Conservation (phyloP, 2,329 filamentous ascomycete genomes). For the Fusarium stilboides region DNA sequence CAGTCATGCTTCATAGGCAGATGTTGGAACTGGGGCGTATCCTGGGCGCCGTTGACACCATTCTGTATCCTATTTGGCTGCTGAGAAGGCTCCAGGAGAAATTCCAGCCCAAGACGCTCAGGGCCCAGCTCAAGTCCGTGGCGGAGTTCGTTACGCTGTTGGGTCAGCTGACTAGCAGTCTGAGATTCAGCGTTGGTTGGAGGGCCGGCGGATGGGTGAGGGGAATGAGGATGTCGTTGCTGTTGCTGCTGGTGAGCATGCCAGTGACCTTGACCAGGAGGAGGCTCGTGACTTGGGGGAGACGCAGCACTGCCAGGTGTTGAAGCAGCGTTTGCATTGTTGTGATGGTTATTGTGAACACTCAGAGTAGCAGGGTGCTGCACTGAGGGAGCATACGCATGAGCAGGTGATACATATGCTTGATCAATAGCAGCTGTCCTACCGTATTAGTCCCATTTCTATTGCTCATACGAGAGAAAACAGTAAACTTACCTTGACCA, state of each 20-base stretch:
- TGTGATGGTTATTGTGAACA: slow-evolving; percentile 44
- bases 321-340: slow-evolving; percentile 45
- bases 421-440: slow-evolving; percentile 48
- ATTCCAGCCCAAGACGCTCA: slow-evolving; percentile 80
- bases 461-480: background rate
- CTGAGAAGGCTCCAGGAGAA: slow-evolving; percentile 75
- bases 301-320: slow-evolving; percentile 48
- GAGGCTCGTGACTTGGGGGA: slow-evolving; percentile 43
- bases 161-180: slow-evolving; percentile 54
- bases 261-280: slow-evolving; percentile 34
- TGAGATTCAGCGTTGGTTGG: slow-evolving; percentile 32
- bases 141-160: slow-evolving; percentile 65
- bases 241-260: slow-evolving; percentile 36
- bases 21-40: slow-evolving; percentile 61
- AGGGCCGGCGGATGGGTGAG: slow-evolving; percentile 10
- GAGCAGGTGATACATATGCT: slow-evolving; percentile 54
- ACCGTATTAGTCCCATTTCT: slow-evolving; percentile 8
- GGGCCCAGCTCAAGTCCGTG: slow-evolving; percentile 73
- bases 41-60: slow-evolving; percentile 64
- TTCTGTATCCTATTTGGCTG: slow-evolving; percentile 68
- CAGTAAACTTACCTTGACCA: slow-evolving; percentile 45
- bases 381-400: slow-evolving; percentile 47
- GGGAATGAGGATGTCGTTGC: slow-evolving; percentile 31
- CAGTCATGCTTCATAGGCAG: slow-evolving; percentile 68
- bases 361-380: slow-evolving; percentile 39